phyloP scores from a whole-genome alignment of 306 rosid genomes.

The Acmispon strigosus region DNA sequence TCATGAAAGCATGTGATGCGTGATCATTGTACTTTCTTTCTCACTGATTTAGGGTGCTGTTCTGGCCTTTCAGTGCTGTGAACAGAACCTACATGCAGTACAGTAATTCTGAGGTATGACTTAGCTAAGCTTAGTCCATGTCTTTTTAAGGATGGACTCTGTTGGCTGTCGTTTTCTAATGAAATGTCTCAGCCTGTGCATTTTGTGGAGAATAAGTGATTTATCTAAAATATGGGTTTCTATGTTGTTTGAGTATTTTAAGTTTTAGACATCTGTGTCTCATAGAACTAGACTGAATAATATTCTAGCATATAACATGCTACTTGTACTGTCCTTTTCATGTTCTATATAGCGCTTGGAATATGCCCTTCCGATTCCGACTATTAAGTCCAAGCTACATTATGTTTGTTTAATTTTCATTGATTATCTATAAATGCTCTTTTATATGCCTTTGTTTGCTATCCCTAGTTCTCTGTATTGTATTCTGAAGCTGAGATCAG shows the following conservation, averaged over 20 bases:
- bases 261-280: not conserved
- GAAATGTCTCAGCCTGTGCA: not conserved
- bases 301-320: not conserved
- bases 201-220: conserved; percentile 13
- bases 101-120: conserved; percentile 4
- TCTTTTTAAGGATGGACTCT: conserved; percentile 13
- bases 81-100: conserved; percentile 8
- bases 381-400: not conserved
- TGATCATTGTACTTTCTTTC: not conserved
- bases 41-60: not conserved
- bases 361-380: not conserved
- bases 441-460: not conserved
- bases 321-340: not conserved
- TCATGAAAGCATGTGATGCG: not conserved
- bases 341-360: not conserved
- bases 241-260: not conserved
- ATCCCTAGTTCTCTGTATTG: not conserved
- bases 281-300: not conserved
- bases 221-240: not conserved
- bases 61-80: conserved; percentile 7
- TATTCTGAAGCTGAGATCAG: not conserved
- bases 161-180: not conserved
- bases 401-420: not conserved
- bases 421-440: not conserved
- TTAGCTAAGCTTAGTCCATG: not conserved